Base-by-base conservation (phyloP, 164 flowering plant species). In the Saururus chinensis region DNA sequence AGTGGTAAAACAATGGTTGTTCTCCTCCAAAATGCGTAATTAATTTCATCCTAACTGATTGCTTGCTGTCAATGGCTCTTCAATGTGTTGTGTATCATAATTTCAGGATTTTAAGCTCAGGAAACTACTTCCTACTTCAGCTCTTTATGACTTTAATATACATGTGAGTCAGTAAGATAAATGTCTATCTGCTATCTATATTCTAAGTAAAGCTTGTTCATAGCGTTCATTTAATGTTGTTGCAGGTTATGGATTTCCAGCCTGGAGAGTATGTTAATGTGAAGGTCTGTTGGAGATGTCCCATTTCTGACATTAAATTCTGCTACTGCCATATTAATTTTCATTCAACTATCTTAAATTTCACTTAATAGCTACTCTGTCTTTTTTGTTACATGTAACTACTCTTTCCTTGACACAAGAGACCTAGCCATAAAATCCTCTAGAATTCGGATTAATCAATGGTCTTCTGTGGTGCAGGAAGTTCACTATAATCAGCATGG, bases 401-500 rank as follows among this genome's bases (percentile, higher is more conserved):
- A 53, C 14, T 20, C 4, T 53, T n/a, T 53, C 25, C 25, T 24
- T 20, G 0, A 13, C 22, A 53, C 16, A 5, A 21, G 56, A 6
- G 25, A 11, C 49, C 17, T 42, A 10, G 49, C 49, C 12, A 10
- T 42, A 42, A 10, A 42, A 42, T 30, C 37, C 37, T 30, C 8
- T 42, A 42, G 17, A 42, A 42, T 14, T 42, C 12, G 1, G 49
- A 42, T 42, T 42, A 4, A 42, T 6, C 12, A 10, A 42, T 42
- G 14, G 12, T 42, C 49, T 14, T 10, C 9, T 10, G 4, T 60
- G n/a, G 69, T 61, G 51, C 81, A 93, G 97, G 99, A 93, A 74
- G 89, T 93, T 53, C 99, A 93, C 72, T 93, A 93, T 63, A 93
- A 93, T 79, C 99, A 93, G 76, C 99, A 93, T 74, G 97, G 97